phyloP scores from a whole-genome alignment of 2,329 filamentous ascomycete genomes.

The Fusarium transvaalense region DNA sequence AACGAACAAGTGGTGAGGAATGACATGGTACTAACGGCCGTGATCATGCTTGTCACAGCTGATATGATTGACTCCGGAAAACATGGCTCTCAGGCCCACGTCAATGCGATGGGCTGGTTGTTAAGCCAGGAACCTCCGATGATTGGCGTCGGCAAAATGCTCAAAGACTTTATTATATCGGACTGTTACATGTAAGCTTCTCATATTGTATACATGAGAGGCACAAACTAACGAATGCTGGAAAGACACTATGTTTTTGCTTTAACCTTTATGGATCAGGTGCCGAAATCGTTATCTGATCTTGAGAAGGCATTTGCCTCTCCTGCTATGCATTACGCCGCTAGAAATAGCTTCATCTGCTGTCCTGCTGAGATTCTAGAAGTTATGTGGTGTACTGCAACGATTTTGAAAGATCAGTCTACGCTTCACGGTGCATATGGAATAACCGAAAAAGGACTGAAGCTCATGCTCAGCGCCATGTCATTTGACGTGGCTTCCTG shows the following conservation, averaged over 20 bases:
- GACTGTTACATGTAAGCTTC: constrained; percentile 19
- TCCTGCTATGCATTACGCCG: constrained; percentile 16
- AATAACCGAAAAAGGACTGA: neutral
- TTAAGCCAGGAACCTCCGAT: neutral
- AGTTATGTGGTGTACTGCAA: constrained; percentile 9
- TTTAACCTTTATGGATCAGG: constrained; percentile 11
- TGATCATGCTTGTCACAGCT: neutral
- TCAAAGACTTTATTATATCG: constrained; percentile 18
- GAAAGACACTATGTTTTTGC: constrained; percentile 19
- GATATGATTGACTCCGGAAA: constrained; percentile 23
- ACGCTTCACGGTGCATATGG: no score
- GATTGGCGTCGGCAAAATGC: neutral
- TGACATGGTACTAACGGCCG: constrained; percentile 7
- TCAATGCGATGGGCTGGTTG: constrained; percentile 9
- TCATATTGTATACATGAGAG: no score
- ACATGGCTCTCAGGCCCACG: constrained; percentile 19
- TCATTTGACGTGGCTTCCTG: constrained; percentile 10
- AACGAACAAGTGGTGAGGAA: neutral
- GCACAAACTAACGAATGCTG: no score
- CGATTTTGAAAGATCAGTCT: neutral
- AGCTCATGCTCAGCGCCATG: constrained; percentile 12
- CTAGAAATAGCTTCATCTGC: constrained; percentile 20
- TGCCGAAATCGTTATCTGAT: neutral
- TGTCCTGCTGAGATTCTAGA: constrained; percentile 17
- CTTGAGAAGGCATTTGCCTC: constrained; percentile 1